phyloP scores from a whole-genome alignment of 2,329 filamentous ascomycete genomes.

The Neoscytalidium dimidiatum region DNA sequence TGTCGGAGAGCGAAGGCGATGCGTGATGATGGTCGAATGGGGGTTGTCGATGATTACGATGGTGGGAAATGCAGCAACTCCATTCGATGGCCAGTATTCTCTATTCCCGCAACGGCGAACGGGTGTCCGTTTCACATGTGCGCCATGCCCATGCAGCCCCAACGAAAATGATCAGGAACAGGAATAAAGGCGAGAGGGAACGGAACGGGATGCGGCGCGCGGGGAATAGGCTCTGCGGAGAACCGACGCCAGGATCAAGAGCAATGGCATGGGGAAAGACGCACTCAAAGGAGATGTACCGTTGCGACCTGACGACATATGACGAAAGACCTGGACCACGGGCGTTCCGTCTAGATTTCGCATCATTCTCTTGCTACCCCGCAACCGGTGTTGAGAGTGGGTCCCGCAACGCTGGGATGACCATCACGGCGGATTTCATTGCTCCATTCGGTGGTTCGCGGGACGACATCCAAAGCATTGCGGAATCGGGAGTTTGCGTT shows the following conservation, averaged over 20 bases:
- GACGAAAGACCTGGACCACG: background rate
- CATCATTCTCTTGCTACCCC: background rate
- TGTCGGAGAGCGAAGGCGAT: background rate
- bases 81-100: too few species aligned
- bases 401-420: background rate
- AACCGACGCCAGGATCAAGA: background rate
- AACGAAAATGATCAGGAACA: constrained; percentile 9
- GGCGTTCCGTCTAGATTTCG: background rate
- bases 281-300: background rate
- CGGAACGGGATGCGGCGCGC: background rate
- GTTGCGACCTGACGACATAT: background rate
- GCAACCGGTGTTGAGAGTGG: background rate
- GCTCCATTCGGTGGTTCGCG: background rate
- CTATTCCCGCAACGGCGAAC: too few species aligned
- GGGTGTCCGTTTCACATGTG: background rate
- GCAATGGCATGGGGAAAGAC: background rate
- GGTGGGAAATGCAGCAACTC: background rate
- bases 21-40: background rate
- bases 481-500: constrained; percentile 12
- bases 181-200: background rate
- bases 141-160: background rate
- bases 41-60: background rate
- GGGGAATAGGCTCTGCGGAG: background rate
- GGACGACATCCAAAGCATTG: background rate
- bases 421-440: background rate